These are phyloP conservation scores for Aethionema arabicum DNA, from an alignment of 345 rosid species.

Conservation along the genomic window DNA sequence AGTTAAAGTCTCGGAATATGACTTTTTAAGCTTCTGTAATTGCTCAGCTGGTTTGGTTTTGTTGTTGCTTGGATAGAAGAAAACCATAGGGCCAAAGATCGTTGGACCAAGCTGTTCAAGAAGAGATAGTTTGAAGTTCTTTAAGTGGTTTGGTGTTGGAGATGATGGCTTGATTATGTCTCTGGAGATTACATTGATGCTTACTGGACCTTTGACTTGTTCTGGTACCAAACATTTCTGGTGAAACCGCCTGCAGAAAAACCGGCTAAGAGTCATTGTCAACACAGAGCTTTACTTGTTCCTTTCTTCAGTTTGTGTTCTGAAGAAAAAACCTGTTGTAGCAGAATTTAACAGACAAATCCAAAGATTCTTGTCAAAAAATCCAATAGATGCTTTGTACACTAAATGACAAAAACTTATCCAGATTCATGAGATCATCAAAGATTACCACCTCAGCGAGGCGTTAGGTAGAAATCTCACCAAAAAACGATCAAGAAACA, in stretches of 20 bases:
- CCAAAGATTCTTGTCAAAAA: constrained; percentile 31
- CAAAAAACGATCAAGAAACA: too few relatives aligned
- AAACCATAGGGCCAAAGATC: constrained; percentile 34
- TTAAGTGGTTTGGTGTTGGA: constrained; percentile 42
- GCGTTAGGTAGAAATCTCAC: too few relatives aligned
- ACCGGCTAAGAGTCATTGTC: constrained; percentile 24
- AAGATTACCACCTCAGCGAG: neutral
- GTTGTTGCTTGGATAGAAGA: constrained; percentile 34
- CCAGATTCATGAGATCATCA: constrained; percentile 1
- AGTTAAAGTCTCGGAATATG: constrained; percentile 46
- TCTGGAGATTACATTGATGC: constrained; percentile 35
- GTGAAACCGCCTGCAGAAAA: constrained; percentile 25
- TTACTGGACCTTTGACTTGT: constrained; percentile 15
- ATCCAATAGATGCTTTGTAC: constrained; percentile 26
- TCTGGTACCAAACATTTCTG: constrained; percentile 2
- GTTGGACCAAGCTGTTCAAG: constrained; percentile 47
- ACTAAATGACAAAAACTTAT: constrained; percentile 20
- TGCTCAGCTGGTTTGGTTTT: constrained; percentile 20
- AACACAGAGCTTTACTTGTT: neutral
- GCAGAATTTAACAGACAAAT: constrained; percentile 19
- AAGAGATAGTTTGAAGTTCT: constrained; percentile 36
- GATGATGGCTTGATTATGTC: constrained; percentile 46
- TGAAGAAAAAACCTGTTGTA: constrained; percentile 6
- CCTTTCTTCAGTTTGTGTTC: neutral
- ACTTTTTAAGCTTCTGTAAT: constrained; percentile 34